Conservation (phyloP, 495 filamentous ascomycete genomes). For the Lophium mytilinum region DNA sequence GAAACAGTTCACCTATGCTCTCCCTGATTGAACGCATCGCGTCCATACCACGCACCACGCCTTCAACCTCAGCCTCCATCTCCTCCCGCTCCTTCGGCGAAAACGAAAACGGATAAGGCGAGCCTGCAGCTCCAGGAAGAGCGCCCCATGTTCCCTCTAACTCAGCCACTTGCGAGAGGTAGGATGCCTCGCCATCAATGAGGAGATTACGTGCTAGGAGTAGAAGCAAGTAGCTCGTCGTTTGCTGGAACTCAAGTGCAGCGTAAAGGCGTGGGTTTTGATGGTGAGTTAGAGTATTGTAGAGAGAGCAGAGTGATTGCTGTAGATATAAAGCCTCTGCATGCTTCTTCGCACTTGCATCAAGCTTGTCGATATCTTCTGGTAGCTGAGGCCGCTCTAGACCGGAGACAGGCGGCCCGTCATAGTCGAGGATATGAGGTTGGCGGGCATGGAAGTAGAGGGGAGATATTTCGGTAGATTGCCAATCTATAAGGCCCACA, state of each 20-base stretch:
- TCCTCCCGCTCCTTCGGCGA: conserved; percentile 7
- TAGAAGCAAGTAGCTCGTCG: conserved; percentile 5
- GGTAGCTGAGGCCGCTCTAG: conserved; percentile 8
- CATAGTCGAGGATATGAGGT: conserved; percentile 8
- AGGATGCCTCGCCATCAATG: conserved; percentile 4
- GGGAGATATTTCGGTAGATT: conserved; percentile 12
- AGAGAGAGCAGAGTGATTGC: conserved; percentile 14
- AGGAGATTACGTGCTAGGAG: conserved; percentile 10
- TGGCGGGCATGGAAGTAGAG: conserved; percentile 18
- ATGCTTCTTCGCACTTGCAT: conserved; percentile 3
- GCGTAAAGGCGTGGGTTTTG: conserved; percentile 7
- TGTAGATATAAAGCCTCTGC: conserved; percentile 12
- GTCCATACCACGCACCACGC: conserved; percentile 11
- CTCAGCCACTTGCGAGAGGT: conserved; percentile 6
- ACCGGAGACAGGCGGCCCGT: conserved; percentile 8
- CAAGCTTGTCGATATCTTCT: conserved; percentile 11
- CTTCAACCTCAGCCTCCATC: conserved; percentile 10
- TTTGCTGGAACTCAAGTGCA: conserved; percentile 10
- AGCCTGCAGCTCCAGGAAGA: conserved; percentile 9
- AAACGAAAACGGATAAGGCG: conserved; percentile 11
- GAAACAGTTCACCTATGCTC: conserved; percentile 11
- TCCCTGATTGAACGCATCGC: conserved; percentile 11
- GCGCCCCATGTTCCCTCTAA: conserved; percentile 10
- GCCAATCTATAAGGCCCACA: conserved; percentile 15
- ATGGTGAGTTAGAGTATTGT: conserved; percentile 10